phyloP scores from a whole-genome alignment of 2,329 filamentous ascomycete genomes.

The Phaeosphaeriaceae sp. region DNA sequence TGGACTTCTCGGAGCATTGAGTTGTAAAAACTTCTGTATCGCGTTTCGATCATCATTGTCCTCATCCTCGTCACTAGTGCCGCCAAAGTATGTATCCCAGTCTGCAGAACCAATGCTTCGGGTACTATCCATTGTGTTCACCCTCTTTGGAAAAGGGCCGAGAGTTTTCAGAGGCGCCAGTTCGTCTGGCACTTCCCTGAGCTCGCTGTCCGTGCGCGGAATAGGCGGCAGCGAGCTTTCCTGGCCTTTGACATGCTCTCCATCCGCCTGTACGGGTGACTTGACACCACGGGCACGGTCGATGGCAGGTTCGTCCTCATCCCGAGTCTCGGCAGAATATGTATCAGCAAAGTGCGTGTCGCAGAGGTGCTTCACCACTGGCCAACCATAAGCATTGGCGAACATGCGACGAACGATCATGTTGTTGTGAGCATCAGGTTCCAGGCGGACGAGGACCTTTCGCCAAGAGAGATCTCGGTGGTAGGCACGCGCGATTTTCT shows the following conservation, averaged over 20 bases:
- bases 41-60: constrained; percentile 50
- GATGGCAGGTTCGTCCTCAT: constrained; percentile 69
- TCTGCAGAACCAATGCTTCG: constrained; percentile 50
- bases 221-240: constrained; percentile 45
- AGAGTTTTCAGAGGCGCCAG: constrained; percentile 42
- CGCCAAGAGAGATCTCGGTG: constrained; percentile 92
- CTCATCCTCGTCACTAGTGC: constrained; percentile 56
- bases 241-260: constrained; percentile 67
- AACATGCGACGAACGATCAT: constrained; percentile 97
- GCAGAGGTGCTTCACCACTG: constrained; percentile 91
- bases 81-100: constrained; percentile 61
- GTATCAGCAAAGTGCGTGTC: constrained; percentile 92
- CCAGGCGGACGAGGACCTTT: constrained; percentile 92
- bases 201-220: constrained; percentile 56
- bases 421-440: constrained; percentile 98
- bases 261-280: constrained; percentile 66
- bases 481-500: constrained; percentile 96
- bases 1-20: constrained; percentile 28
- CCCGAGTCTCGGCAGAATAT: constrained; percentile 67
- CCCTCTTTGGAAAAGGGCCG: constrained; percentile 26
- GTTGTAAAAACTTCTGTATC: constrained; percentile 46
- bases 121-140: constrained; percentile 34
- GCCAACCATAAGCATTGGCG: constrained; percentile 96
- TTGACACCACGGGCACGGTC: constrained; percentile 72
- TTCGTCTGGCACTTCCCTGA: constrained; percentile 55